These are phyloP conservation scores for Botrytis hyacinthi DNA, from an alignment of 2,329 filamentous ascomycete species.

Conservation along the genomic window DNA sequence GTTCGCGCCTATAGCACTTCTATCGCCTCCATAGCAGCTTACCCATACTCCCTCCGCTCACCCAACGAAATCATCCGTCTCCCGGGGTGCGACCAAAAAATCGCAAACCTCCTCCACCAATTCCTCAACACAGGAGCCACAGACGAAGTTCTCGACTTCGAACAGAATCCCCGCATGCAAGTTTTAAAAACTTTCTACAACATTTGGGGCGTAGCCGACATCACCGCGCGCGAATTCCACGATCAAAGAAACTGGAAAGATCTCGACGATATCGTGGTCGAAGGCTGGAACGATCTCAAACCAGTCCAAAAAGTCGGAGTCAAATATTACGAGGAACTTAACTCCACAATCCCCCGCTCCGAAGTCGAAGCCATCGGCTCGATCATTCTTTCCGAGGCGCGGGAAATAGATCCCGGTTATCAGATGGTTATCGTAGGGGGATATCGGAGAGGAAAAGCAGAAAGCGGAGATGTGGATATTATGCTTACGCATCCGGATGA, in stretches of 20 bases:
- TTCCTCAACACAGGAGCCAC: constrained; percentile 63
- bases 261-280: constrained; percentile 80
- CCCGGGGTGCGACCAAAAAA: constrained; percentile 79
- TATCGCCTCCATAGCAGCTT: constrained; percentile 80
- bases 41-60: constrained; percentile 51
- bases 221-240: constrained; percentile 79
- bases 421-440: constrained; percentile 64
- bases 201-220: constrained; percentile 89
- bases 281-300: constrained; percentile 71
- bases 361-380: constrained; percentile 71
- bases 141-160: constrained; percentile 61
- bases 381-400: constrained; percentile 65
- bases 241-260: constrained; percentile 74
- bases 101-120: constrained; percentile 74
- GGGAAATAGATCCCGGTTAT: constrained; percentile 55
- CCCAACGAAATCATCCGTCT: constrained; percentile 49
- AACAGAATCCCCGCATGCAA: constrained; percentile 60
- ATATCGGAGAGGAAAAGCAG: constrained; percentile 62
- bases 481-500: constrained; percentile 78
- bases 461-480: constrained; percentile 80
- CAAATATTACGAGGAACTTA: constrained; percentile 89
- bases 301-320: constrained; percentile 90
- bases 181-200: constrained; percentile 71
- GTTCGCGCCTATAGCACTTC: constrained; percentile 83
- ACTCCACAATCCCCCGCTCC: constrained; percentile 63